phyloP scores from a whole-genome alignment of 2,329 filamentous ascomycete genomes.

The Catunica adiposa region DNA sequence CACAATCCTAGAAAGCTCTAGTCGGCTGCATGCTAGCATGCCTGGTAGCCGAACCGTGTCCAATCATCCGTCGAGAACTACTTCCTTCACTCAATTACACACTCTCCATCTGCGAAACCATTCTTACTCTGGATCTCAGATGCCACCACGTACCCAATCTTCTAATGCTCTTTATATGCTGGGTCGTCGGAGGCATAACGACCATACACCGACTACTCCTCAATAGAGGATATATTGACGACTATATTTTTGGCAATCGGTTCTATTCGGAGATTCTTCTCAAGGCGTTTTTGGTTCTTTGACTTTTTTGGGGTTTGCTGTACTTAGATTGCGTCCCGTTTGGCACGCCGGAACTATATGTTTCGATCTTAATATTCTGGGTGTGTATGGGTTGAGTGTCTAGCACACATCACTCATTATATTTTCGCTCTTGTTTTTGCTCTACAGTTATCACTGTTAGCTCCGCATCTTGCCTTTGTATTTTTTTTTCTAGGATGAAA shows the following conservation, averaged over 20 bases:
- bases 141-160: constrained; percentile 14
- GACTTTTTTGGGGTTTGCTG: too few relatives aligned
- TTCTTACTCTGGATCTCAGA: constrained; percentile 14
- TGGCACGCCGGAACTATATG: too few relatives aligned
- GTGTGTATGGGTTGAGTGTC: neutral
- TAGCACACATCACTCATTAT: too few relatives aligned
- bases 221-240: neutral
- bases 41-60: constrained; percentile 13
- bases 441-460: neutral
- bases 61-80: constrained; percentile 13
- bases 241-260: neutral
- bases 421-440: too few relatives aligned
- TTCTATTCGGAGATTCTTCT: neutral
- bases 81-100: constrained; percentile 13
- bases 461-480: neutral
- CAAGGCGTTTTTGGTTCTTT: too few relatives aligned
- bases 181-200: constrained; percentile 8
- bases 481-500: neutral
- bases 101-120: constrained; percentile 13
- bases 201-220: constrained; percentile 1
- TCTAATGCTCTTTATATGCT: constrained; percentile 13
- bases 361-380: neutral
- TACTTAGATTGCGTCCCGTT: too few relatives aligned
- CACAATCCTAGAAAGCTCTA: constrained; percentile 10
- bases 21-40: constrained; percentile 12